Conservation (phyloP, 2,329 filamentous ascomycete species). For the Mycocentrospora acerina region DNA sequence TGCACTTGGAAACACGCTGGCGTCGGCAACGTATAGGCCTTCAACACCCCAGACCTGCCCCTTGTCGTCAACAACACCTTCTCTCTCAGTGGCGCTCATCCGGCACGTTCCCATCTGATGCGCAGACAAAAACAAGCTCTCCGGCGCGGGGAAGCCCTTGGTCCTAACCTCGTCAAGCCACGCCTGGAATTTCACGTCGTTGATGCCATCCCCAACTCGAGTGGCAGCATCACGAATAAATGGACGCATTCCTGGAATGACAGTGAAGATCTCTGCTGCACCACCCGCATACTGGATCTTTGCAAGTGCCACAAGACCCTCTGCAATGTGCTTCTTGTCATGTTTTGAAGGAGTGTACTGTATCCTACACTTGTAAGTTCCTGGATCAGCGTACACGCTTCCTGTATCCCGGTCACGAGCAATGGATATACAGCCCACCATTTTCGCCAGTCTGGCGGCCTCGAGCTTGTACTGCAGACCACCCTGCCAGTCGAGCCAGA, state of each 20-base stretch:
- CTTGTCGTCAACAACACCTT: slow-evolving; percentile 47
- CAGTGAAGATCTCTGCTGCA: slow-evolving; percentile 75
- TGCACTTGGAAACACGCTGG: slow-evolving; percentile 73
- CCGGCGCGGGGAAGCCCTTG: slow-evolving; percentile 52
- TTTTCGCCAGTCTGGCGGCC: slow-evolving; percentile 66
- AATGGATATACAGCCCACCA: slow-evolving; percentile 72
- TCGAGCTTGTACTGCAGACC: slow-evolving; percentile 73
- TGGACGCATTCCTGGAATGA: slow-evolving; percentile 61
- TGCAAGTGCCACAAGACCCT: slow-evolving; percentile 69
- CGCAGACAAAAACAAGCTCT: slow-evolving; percentile 64
- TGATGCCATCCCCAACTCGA: slow-evolving; percentile 48
- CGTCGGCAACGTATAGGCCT: slow-evolving; percentile 70
- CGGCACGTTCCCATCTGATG: slow-evolving; percentile 81
- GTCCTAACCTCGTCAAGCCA: slow-evolving; percentile 61
- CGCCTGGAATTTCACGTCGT: slow-evolving; percentile 60
- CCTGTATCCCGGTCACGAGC: slow-evolving; percentile 76
- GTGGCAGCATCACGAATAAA: slow-evolving; percentile 55
- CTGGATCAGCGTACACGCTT: slow-evolving; percentile 70
- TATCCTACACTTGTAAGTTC: slow-evolving; percentile 65
- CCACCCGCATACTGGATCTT: slow-evolving; percentile 79
- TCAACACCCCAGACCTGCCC: slow-evolving; percentile 63
- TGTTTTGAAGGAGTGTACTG: slow-evolving; percentile 70
- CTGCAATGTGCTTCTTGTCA: slow-evolving; percentile 70
- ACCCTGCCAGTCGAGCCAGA: slow-evolving; percentile 65
- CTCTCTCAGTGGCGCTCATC: slow-evolving; percentile 59